A percentile compares a stretch with the other conserved stretches of the same genome.
Evolutionary conservation across 129 eudicot genomes (phyloP).

Genomic region (Pittosporum tobira): DNA sequence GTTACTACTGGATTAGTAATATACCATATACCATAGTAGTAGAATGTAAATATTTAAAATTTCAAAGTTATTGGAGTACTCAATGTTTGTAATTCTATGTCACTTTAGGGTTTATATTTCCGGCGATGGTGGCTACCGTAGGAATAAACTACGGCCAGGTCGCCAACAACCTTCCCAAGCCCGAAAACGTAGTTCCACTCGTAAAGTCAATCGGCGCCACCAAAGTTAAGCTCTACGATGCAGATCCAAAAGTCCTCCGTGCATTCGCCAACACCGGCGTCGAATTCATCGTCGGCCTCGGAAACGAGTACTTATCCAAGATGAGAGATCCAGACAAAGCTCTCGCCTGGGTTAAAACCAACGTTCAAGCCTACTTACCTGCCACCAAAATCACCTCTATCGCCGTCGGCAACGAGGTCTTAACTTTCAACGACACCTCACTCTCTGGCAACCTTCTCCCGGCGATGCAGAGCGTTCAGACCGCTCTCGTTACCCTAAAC

Average conservation of each 20-base stretch:
- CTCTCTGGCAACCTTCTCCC: slow-evolving; percentile 61
- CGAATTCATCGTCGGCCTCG: slow-evolving; percentile 60
- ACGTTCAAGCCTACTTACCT: slow-evolving; percentile 59
- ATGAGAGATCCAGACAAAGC: slow-evolving; percentile 66
- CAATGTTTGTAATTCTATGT: background rate
- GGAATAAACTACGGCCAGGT: slow-evolving; percentile 92
- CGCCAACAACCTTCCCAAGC: slow-evolving; percentile 79
- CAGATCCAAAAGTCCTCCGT: slow-evolving; percentile 67
- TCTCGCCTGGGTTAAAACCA: slow-evolving; percentile 58
- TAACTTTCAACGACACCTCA: slow-evolving; percentile 65
- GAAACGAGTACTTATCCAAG: slow-evolving; percentile 53
- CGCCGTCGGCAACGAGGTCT: slow-evolving; percentile 79
- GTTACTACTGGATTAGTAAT: too few species aligned
- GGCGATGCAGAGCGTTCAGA: slow-evolving; percentile 73
- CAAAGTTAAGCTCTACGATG: slow-evolving; percentile 82
- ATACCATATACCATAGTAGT: too few species aligned
- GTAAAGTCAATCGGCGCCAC: slow-evolving; percentile 68
- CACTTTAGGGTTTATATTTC: slow-evolving; percentile 21
- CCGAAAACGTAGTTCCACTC: slow-evolving; percentile 60
- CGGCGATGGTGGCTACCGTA: slow-evolving; percentile 30
- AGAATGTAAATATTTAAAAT: background rate
- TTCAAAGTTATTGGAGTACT: background rate
- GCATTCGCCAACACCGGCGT: slow-evolving; percentile 86
- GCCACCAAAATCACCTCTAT: slow-evolving; percentile 67
- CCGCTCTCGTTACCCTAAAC: slow-evolving; percentile 43